Evolutionary conservation across 2,329 filamentous ascomycete species (phyloP), one percentile per base, ranked within the genome.

Genomic region (Trichoderma cornu-damae): DNA sequence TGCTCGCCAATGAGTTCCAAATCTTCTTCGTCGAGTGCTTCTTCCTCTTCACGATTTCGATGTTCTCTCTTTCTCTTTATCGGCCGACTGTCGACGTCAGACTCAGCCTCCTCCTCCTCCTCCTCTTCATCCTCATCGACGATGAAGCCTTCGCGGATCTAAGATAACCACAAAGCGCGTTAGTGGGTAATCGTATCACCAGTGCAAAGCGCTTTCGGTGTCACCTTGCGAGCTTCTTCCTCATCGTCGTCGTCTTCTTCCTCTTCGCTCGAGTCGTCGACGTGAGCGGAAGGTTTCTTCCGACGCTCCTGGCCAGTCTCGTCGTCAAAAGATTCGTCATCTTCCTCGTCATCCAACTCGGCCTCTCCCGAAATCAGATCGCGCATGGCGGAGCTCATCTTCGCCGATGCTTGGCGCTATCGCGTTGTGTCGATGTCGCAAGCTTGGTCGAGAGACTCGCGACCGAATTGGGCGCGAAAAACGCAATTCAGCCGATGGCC

Each of bases 121-220:
- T 85, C 85, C 56, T 90, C 87, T 64, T 90, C 88, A 61, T 93
- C 91, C 67, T 96, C 92, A 67, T 96, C 90, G 62, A 96, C 90
- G 63, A 99, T 96, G 75, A 97, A 99, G 24, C 92, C 93, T 77
- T 96, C 91, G 52, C 89, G 89, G 63, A 96, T 83, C 91, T 96
- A 66, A 11, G 7, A 2, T 3, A 28, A 24, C 22, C n/a, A n/a
- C n/a, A n/a, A 11, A 4, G 18, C 35, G 44, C 22, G 26, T 42
- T 26, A 43, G 30, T 26, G 3, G 67, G 8, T 12, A 24, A 24
- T 34, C 18, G 11, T 22, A 35, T 22, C 26, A n/a, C n/a, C 9
- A 22, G 20, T 20, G 2, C 16, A 22, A n/a, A 18, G 32, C 37
- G 37, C 78, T 66, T 20, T 12, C 11, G 12, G 20, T 20, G 2